Base-by-base conservation (phyloP, 2,329 filamentous ascomycete genomes). In the Ceratocystis harringtonii region DNA sequence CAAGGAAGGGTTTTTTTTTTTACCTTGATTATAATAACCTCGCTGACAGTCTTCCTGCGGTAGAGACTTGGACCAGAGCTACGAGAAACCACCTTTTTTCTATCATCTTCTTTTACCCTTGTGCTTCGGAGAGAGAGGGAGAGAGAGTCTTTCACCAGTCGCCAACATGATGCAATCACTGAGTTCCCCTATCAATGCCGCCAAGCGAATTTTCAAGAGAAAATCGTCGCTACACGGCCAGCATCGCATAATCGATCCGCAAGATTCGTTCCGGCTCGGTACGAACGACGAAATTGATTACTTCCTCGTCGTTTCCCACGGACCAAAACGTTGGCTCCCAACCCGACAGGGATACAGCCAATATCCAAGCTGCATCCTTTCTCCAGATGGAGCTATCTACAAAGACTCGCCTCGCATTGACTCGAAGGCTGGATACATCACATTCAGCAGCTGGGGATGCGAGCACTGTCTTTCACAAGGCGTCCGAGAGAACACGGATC, bases 361-460 rank as follows among this genome's bases (percentile, higher is more conserved):
- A 45, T 67, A 67, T 30, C 62, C 65, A 10, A 64, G 55, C 30
- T 65, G 58, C 19, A 58, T 67, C 8, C 62, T 67, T 43, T 61
- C 65, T 4, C 65, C 65, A 17, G 62, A 67, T 15, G 65, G 65
- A 17, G 30, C 61, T 7, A 41, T 62, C 10, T 67, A 67, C 62
- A 62, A 60, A 48, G 65, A 65, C 62, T 67, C 57, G 3, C 44
- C 62, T 28, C 65, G 62, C 6, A 62, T 67, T 10, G 17, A 45
- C 8, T 60, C 65, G 17, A 55, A 28, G 36, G 30, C 48, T 48
- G 65, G 55, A 25, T 63, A 60, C 32, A 60, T 67, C 5, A 62
- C 65, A n/a, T 64, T 67, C 22, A 67, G 62, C 58, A 57, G 65
- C 25, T 67, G 65, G 65, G 65, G 65, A 10, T 67, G 65, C 19